Percentiles rank a stretch among this genome's conserved stretches.
phyloP scores from a whole-genome alignment of 164 flowering plant genomes.

The Chimonanthus praecox region DNA sequence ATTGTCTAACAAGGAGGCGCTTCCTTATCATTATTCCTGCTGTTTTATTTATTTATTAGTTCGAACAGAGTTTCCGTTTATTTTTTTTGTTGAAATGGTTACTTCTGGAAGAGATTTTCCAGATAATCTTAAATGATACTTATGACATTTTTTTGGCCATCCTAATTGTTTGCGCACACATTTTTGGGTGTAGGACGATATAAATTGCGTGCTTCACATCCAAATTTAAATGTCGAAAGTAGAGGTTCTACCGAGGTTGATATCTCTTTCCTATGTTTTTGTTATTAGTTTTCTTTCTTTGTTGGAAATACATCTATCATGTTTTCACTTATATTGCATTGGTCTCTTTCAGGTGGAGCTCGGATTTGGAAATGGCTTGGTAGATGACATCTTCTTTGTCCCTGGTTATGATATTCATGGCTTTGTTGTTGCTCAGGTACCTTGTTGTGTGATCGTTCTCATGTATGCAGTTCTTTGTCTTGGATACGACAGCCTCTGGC shows the following conservation, averaged over 20 bases:
- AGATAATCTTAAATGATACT: too few relatives aligned
- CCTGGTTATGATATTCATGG: slow-evolving; percentile 85
- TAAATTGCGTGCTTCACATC: slow-evolving; percentile 65
- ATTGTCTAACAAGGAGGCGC: neutral
- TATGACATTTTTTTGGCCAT: too few relatives aligned
- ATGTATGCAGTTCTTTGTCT: neutral
- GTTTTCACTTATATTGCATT: neutral
- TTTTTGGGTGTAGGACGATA: slow-evolving; percentile 60
- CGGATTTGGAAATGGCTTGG: slow-evolving; percentile 72
- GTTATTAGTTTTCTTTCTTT: neutral
- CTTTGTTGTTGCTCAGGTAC: slow-evolving; percentile 93
- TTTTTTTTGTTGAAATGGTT: neutral
- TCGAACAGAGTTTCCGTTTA: neutral
- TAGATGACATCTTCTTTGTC: slow-evolving; percentile 78
- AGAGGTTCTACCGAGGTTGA: slow-evolving; percentile 81
- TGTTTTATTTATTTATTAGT: neutral
- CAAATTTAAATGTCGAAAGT: slow-evolving; percentile 61
- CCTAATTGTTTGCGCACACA: neutral
- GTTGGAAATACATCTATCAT: neutral
- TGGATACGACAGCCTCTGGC: neutral
- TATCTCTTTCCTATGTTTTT: neutral
- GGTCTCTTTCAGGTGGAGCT: slow-evolving; percentile 59
- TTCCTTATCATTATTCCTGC: neutral
- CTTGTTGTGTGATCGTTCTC: neutral
- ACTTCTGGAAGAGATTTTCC: too few relatives aligned